Base-by-base conservation (phyloP, 768 basidiomycete species). In the Boletus subparvulus region DNA sequence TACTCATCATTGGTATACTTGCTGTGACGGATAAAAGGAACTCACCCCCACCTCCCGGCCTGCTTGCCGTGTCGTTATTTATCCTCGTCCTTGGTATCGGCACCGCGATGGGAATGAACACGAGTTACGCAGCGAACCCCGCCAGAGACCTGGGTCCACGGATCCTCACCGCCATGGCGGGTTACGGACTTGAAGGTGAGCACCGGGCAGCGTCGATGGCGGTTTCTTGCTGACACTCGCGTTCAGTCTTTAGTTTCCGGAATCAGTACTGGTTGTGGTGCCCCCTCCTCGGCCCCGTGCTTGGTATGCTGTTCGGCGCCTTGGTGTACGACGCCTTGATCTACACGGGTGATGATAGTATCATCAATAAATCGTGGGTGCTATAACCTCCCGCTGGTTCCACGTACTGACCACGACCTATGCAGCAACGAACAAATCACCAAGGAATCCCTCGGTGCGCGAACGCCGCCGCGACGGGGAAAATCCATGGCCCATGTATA, bases 201-300 rank as follows among this genome's bases (percentile, higher is more conserved):
- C 24, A 13, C 12, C 41, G 33, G 26, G 33, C n/a, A 24, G 73
- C 43, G 81, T 83, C 4, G 82, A 76, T 21, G 17, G 10, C 33
- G n/a, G 12, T 10, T 40, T 4, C 52, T 45, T 11, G 16, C 55
- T 52, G 54, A 61, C 7, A 16, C 40, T 33, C 16, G 14, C 21
- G 21, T 28, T n/a, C 41, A 61, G 59, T 62, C 13, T 62, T 64
- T 49, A 54, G 59, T n/a, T 69, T 61, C 53, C 58, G 65, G 59
- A 79, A 77, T 61, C 85, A 88, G 51, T 88, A 87, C 63, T 87
- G 85, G 85, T 56, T 87, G 21, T 87, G 86, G 86, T 80, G 81
- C 57, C 80, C 84, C 2, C 66, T 87, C 21, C 69, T 84, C 37
- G 83, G 73, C 0, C 80, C 86, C 13, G 77, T 87, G 61, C 56